phyloP scores from a whole-genome alignment of 2,329 filamentous ascomycete genomes.

The Aspergillus aculeatus region DNA sequence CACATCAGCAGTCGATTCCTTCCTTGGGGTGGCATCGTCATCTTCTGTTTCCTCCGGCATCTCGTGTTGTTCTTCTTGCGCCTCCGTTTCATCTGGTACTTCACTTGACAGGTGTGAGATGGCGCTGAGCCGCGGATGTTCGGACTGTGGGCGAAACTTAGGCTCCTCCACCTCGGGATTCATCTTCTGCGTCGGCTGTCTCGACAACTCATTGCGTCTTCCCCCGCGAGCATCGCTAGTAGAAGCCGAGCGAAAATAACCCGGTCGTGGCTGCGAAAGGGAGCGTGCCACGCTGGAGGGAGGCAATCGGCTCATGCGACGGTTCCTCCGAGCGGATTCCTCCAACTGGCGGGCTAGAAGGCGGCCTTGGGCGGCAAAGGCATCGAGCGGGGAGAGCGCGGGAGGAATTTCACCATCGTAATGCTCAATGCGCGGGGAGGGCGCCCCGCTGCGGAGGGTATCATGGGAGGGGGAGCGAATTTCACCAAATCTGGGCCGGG shows the following conservation, averaged over 20 bases:
- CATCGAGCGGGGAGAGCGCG: conserved; percentile 89
- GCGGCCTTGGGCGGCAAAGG: conserved; percentile 88
- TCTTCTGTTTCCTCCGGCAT: conserved; percentile 16
- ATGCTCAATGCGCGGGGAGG: conserved; percentile 70
- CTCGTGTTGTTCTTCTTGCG: background rate
- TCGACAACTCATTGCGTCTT: conserved; percentile 24
- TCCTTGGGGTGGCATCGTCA: conserved; percentile 36
- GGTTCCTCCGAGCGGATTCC: conserved; percentile 69
- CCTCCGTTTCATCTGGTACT: conserved; percentile 1
- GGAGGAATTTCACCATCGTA: conserved; percentile 76
- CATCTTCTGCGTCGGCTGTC: conserved; percentile 41
- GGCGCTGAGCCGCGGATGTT: conserved; percentile 72
- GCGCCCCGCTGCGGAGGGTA: conserved; percentile 56
- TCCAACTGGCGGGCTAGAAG: conserved; percentile 84
- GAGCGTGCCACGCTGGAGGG: conserved; percentile 81
- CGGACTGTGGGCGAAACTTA: conserved; percentile 63
- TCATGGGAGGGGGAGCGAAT: conserved; percentile 58
- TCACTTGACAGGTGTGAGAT: conserved; percentile 43
- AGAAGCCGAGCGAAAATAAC: conserved; percentile 76
- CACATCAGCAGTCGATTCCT: conserved; percentile 20
- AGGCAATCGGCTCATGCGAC: conserved; percentile 80
- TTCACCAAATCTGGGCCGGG: conserved; percentile 60
- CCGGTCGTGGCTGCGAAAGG: conserved; percentile 72
- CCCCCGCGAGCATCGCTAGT: conserved; percentile 49
- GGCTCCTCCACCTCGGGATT: conserved; percentile 45